Evolutionary conservation across 2,329 filamentous ascomycete genomes (phyloP), one percentile per base, ranked within the genome.

Genomic region (Gremmenia infestans): DNA sequence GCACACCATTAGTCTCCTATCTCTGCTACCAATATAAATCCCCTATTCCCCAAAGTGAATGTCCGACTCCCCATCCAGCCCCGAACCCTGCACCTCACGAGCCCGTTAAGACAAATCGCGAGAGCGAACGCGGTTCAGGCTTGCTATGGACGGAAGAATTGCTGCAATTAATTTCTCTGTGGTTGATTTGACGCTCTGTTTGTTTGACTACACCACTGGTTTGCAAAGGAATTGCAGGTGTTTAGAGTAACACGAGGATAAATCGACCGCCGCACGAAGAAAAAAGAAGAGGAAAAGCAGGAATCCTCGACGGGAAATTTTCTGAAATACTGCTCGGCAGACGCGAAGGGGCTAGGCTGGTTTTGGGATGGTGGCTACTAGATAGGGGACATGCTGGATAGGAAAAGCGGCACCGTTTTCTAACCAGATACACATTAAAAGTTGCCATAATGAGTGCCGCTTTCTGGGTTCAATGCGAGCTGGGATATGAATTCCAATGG

Each of bases 141-240:
- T n/a, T 47, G 50, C 49, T 68, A 70, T 69, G 70, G 70, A 72
- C 42, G 70, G 75, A 71, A 76, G 75, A 73, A 74, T 74, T 71
- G 75, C 73, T 89, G 87, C 87, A 91, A 93, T 93, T 88, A 81
- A 75, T 74, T 74, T 63, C 63, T 78, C 69, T 71, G 68, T 69
- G 65, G 59, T 56, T 63, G 58, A 58, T 63, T 62, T 68, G 69
- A 71, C 69, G 63, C 69, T 70, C 67, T 58, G 57, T 58, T 56
- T 57, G 28, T 64, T 67, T 66, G 60, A 64, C 61, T 64, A 60
- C 65, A 68, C 59, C 67, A 69, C 67, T 48, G 63, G 54, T 56
- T 50, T 60, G 56, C 53, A 28, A 32, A 45, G 52, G 46, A 53
- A 52, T 42, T 49, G 42, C 36, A 57, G 37, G 63, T 66, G 64